Evolutionary conservation across 2,329 filamentous ascomycete genomes (phyloP).

Genomic region (Aspergillus pseudotamarii): DNA sequence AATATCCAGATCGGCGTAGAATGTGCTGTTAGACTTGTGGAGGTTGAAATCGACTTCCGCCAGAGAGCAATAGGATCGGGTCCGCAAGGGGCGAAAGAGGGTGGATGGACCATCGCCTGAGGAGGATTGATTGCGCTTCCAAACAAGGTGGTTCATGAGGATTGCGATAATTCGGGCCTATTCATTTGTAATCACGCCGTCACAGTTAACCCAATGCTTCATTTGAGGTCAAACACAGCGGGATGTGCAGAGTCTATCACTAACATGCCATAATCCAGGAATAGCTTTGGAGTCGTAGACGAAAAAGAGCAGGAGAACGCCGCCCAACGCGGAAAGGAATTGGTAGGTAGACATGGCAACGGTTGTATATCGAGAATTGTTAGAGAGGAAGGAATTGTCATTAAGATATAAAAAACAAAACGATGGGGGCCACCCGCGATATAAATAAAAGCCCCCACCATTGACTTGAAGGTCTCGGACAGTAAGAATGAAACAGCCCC

Average conservation of each 20-base stretch:
- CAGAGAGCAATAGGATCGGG: background rate
- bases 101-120: background rate
- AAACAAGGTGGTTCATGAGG: background rate
- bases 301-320: background rate
- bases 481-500: background rate
- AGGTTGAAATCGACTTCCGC: conserved; percentile 1
- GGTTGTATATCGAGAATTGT: background rate
- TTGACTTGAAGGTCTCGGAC: background rate
- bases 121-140: background rate
- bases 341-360: background rate
- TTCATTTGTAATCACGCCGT: background rate
- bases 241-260: background rate
- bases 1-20: conserved; percentile 1
- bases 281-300: background rate
- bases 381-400: background rate
- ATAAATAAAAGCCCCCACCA: background rate
- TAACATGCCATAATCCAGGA: background rate
- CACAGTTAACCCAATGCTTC: background rate
- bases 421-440: background rate
- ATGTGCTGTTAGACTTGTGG: conserved; percentile 7
- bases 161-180: background rate
- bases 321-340: background rate
- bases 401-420: background rate
- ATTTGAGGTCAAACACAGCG: background rate
- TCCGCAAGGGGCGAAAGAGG: background rate